These are phyloP conservation scores for Alternaria ethzedia DNA, from an alignment of 2,329 filamentous ascomycete species.

Conservation along the genomic window DNA sequence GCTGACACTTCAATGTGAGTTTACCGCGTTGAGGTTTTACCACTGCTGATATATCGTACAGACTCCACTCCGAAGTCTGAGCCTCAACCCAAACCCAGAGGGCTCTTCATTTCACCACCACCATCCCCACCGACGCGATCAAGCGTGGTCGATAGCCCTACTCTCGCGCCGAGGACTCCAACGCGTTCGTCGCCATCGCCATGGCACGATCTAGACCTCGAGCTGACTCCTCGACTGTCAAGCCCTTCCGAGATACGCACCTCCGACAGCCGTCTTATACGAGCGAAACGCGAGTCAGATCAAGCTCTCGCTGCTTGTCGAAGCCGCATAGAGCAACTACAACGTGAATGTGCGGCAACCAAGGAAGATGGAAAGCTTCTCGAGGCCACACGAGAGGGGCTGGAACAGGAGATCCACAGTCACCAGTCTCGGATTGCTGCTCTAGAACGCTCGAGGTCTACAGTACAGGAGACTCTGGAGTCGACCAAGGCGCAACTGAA, in stretches of 20 bases:
- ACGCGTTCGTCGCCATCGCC: conserved; percentile 27
- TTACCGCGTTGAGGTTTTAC: neutral
- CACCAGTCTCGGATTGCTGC: conserved; percentile 39
- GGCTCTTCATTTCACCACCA: conserved; percentile 42
- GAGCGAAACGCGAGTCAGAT: conserved; percentile 47
- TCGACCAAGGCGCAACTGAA: conserved; percentile 30
- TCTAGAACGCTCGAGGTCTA: conserved; percentile 35
- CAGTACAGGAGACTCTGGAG: conserved; percentile 30
- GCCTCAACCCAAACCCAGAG: conserved; percentile 25
- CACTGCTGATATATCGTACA: conserved; percentile 16
- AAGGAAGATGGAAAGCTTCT: conserved; percentile 30
- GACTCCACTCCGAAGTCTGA: conserved; percentile 35
- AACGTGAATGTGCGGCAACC: conserved; percentile 37
- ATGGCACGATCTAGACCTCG: conserved; percentile 33
- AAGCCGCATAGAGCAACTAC: conserved; percentile 41
- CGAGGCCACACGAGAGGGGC: conserved; percentile 20
- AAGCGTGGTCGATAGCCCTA: conserved; percentile 18
- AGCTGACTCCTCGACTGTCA: conserved; percentile 23
- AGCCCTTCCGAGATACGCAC: conserved; percentile 37
- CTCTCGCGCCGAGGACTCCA: conserved; percentile 29
- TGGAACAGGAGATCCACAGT: conserved; percentile 36
- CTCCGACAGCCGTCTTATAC: conserved; percentile 43
- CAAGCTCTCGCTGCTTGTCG: conserved; percentile 46
- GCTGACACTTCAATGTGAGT: conserved; percentile 48
- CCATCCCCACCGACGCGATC: conserved; percentile 40